A percentile compares a stretch with the other conserved stretches of the same genome.
Evolutionary conservation across 225 moss, liverwort and hornwort genomes (phyloP).

Genomic region (Pleurozium schreberi): DNA sequence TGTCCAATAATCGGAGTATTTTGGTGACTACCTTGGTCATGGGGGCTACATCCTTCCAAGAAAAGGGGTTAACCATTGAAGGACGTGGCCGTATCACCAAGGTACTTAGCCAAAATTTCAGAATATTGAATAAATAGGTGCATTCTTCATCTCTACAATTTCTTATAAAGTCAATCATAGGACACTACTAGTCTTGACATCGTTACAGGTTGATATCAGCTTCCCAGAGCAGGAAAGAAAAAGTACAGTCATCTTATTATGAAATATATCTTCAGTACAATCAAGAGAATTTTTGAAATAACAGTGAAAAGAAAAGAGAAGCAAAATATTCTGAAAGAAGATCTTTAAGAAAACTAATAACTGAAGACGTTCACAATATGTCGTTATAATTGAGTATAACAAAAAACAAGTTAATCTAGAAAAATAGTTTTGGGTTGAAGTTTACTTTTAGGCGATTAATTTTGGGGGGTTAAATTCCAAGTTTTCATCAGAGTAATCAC

Average conservation of each 20-base stretch:
- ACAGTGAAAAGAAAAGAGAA: background rate
- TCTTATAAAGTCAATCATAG: background rate
- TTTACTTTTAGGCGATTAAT: background rate
- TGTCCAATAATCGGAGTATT: background rate
- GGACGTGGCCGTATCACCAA: background rate
- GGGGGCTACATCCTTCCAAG: background rate
- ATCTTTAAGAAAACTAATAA: background rate
- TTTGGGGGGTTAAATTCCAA: background rate
- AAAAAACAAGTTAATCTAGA: background rate
- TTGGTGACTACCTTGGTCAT: background rate
- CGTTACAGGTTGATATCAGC: background rate
- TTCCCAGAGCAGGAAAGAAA: background rate
- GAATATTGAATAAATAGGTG: background rate
- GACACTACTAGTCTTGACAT: background rate
- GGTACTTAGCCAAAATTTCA: background rate
- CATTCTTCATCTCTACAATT: background rate
- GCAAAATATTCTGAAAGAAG: background rate
- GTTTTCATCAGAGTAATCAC: constrained; percentile 13
- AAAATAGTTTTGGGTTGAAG: background rate
- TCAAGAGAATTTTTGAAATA: background rate
- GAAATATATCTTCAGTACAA: background rate
- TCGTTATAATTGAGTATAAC: background rate
- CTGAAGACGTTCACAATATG: background rate
- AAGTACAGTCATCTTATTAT: background rate
- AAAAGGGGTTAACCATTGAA: background rate